These are phyloP conservation scores for Ploettnerulaceae sp. DNA, from an alignment of 2,329 filamentous ascomycete species.

Conservation along the genomic window DNA sequence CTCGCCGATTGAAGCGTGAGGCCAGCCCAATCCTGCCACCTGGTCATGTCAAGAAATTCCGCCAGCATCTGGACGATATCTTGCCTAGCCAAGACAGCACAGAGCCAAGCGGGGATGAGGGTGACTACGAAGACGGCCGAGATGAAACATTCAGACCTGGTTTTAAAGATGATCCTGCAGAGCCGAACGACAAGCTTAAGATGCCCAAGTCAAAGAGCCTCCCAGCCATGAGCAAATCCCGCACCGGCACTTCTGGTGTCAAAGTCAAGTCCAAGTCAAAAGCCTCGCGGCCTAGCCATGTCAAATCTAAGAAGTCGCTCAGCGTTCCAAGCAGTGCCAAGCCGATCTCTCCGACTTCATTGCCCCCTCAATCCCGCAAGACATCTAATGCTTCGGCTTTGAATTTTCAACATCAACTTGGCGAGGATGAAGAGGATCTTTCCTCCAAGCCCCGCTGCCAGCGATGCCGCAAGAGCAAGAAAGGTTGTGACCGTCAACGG, in stretches of 20 bases:
- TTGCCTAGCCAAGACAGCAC: slow-evolving; percentile 53
- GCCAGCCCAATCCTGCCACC: slow-evolving; percentile 46
- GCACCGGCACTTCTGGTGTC: slow-evolving; percentile 34
- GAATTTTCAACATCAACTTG: slow-evolving; percentile 57
- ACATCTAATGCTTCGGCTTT: slow-evolving; percentile 64
- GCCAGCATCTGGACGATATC: slow-evolving; percentile 47
- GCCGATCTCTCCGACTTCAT: slow-evolving; percentile 59
- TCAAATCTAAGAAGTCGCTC: slow-evolving; percentile 48
- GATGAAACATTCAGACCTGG: slow-evolving; percentile 34
- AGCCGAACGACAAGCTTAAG: slow-evolving; percentile 31
- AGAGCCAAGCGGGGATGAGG: slow-evolving; percentile 58
- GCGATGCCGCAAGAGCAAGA: slow-evolving; percentile 98
- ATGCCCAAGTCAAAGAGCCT: slow-evolving; percentile 40
- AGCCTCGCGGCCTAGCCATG: slow-evolving; percentile 27
- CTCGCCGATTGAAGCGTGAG: slow-evolving; percentile 55
- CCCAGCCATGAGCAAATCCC: slow-evolving; percentile 37
- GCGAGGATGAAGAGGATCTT: slow-evolving; percentile 77
- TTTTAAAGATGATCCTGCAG: slow-evolving; percentile 24
- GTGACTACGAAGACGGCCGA: slow-evolving; percentile 45
- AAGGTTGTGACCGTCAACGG: slow-evolving; percentile 93
- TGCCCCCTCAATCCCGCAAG: slow-evolving; percentile 69
- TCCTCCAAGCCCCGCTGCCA: slow-evolving; percentile 97
- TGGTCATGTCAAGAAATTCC: slow-evolving; percentile 40
- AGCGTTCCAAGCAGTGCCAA: slow-evolving; percentile 36
- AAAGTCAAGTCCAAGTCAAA: slow-evolving; percentile 47